A percentile compares a stretch with the other conserved stretches of the same genome.
Evolutionary conservation across 495 filamentous ascomycete genomes (phyloP).

Genomic region (Neurospora discreta): DNA sequence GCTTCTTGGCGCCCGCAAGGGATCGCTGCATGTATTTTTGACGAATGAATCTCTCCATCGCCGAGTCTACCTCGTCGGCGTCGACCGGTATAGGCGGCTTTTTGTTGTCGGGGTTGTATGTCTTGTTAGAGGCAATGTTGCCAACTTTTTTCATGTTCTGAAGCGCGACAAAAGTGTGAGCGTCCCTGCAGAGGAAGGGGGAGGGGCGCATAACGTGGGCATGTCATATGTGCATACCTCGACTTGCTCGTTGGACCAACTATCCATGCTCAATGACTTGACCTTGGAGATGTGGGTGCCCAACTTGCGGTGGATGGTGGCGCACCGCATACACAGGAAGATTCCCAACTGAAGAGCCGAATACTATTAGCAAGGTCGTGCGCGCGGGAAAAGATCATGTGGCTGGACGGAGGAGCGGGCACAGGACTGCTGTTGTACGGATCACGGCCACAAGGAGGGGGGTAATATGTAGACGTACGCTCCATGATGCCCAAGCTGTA

Average conservation of each 20-base stretch:
- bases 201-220: background rate
- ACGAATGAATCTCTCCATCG: conserved; percentile 88
- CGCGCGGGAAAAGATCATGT: background rate
- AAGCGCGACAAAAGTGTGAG: conserved; percentile 14
- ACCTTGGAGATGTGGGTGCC: conserved; percentile 97
- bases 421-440: background rate
- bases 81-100: conserved; percentile 77
- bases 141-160: conserved; percentile 90
- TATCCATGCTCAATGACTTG: conserved; percentile 96
- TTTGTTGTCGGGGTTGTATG: conserved; percentile 74
- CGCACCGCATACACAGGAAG: conserved; percentile 97
- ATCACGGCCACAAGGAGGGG: background rate
- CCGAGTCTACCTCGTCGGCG: conserved; percentile 79
- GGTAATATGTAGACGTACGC: conserved; percentile 49
- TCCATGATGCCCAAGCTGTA: conserved; percentile 97
- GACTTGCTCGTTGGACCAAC: conserved; percentile 88
- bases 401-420: background rate
- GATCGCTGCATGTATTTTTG: conserved; percentile 69
- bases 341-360: conserved; percentile 59
- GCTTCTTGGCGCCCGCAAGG: conserved; percentile 24
- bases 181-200: background rate
- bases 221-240: conserved; percentile 49
- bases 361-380: conserved; percentile 6
- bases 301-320: conserved; percentile 87
- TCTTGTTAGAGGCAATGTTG: conserved; percentile 73